phyloP scores from a whole-genome alignment of 306 rosid species.

The Senna tora region DNA sequence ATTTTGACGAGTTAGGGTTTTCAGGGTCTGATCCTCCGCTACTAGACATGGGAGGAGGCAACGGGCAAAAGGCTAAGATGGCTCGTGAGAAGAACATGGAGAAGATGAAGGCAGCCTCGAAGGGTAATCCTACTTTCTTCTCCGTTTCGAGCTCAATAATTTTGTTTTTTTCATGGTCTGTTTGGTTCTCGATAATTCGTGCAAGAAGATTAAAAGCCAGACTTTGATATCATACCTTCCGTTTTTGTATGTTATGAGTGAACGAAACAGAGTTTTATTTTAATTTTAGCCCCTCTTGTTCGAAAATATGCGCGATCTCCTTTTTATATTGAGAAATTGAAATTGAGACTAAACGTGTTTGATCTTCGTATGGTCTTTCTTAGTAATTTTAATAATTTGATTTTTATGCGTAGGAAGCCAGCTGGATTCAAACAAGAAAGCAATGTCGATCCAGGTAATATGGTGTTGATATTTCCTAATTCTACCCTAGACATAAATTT shows the following conservation, averaged over 20 bases:
- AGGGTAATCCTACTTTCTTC: conserved; percentile 46
- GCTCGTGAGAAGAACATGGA: conserved; percentile 88
- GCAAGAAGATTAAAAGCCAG: neutral
- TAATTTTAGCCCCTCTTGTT: neutral
- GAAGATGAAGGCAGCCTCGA: conserved; percentile 53
- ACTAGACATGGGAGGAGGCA: conserved; percentile 86
- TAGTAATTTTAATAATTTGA: conserved; percentile 23
- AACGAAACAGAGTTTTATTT: neutral
- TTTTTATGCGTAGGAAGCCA: conserved; percentile 66
- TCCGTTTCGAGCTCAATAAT: neutral
- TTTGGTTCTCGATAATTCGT: neutral
- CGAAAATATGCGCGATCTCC: neutral
- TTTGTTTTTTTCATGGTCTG: conserved; percentile 16
- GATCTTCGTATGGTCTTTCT: conserved; percentile 30
- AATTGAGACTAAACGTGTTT: neutral
- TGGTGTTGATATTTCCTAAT: neutral
- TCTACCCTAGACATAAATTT: neutral
- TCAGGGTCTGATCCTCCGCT: conserved; percentile 39
- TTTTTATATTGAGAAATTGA: neutral
- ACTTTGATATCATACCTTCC: conserved; percentile 1
- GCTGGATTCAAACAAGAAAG: conserved; percentile 85
- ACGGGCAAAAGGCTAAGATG: conserved; percentile 80
- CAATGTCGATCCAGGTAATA: conserved; percentile 79
- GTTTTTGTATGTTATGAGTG: neutral
- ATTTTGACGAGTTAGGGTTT: conserved; percentile 58